Base-by-base conservation (phyloP, 139 green algal genomes). In the Eudorina sp. region DNA sequence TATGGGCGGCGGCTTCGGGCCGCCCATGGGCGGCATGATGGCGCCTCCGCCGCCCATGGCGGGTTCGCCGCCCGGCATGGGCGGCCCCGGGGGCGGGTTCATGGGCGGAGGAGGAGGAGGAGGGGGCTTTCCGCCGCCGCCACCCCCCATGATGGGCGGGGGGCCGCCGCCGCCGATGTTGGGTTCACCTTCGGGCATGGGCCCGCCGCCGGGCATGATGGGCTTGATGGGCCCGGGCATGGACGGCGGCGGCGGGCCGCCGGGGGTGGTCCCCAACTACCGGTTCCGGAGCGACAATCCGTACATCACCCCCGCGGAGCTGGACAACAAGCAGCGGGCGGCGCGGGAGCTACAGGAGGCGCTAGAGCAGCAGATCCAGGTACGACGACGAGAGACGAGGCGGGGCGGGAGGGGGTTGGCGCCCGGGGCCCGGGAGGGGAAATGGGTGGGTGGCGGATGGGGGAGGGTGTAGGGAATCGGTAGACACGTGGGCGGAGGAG, bases 301-400 rank as follows among this genome's bases (percentile, higher is more conserved):
- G 19, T 91, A 88, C 58, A 27, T 83, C 18, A 92, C 85, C 2
- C 89, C 89, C 1, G 48, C 7, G 8, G 89, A 92, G 72, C 70
- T 92, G 78, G 72, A 92, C 78, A 70, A 68, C 38, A 92, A 92
- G 85, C 62, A 77, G 70, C 89, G 73, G 45, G 79, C 89, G 89
- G 45, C 29, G 31, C 21, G 68, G n/a, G 85, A 92, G 89, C 80
- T 90, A 79, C 89, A 92, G 78, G 85, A 90, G 36, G 89, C 84
- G 36, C 41, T 92, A 79, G 85, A 92, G 79, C 45, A 53, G 53
- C 88, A 91, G 81, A 86, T 91, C 19, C 25, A 66, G 68, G 70
- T 84, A 79, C n/a, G n/a, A n/a, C n/a, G n/a, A n/a, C n/a, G n/a
- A n/a, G 19, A 13, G 41, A 41, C 41, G 19, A 3, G 70, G 21